phyloP scores from a whole-genome alignment of 176 grass and related monocot genomes.

The Poa pratensis region DNA sequence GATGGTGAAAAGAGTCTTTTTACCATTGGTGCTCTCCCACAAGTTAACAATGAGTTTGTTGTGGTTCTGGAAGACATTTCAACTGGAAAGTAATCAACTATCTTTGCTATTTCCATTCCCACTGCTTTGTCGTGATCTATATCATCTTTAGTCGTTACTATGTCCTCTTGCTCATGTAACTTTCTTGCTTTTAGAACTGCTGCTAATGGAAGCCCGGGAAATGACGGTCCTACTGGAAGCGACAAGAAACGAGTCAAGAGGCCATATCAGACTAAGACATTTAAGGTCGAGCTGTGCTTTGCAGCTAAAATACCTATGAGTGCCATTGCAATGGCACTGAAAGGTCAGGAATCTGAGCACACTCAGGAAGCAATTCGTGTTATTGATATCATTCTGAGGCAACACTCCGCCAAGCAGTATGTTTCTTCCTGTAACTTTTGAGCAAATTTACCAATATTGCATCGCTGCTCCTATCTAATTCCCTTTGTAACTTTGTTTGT shows the following conservation, averaged over 20 bases:
- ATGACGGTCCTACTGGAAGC: constrained; percentile 56
- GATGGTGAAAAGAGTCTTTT: constrained; percentile 93
- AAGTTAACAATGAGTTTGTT: constrained; percentile 70
- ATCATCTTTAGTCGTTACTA: not conserved
- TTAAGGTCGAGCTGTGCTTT: constrained; percentile 71
- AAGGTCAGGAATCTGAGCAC: constrained; percentile 73
- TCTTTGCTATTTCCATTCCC: not conserved
- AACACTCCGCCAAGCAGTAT: constrained; percentile 83
- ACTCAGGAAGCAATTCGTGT: constrained; percentile 85
- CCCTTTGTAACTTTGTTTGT: not conserved
- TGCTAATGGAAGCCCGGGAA: constrained; percentile 66
- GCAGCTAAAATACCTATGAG: constrained; percentile 86
- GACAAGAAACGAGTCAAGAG: constrained; percentile 65
- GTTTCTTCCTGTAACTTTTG: not conserved
- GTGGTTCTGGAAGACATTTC: constrained; percentile 71
- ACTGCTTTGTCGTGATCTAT: not conserved
- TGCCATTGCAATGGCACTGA: constrained; percentile 74
- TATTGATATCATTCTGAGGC: constrained; percentile 85
- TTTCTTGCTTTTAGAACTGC: constrained; percentile 40
- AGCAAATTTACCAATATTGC: not conserved
- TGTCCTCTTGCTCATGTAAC: not conserved
- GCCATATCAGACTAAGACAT: constrained; percentile 69
- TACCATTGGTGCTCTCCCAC: constrained; percentile 77
- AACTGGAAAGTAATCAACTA: constrained; percentile 63
- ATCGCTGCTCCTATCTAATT: not conserved